Evolutionary conservation across 768 basidiomycete species (phyloP).

Genomic region (Leccinum longicurvipes): DNA sequence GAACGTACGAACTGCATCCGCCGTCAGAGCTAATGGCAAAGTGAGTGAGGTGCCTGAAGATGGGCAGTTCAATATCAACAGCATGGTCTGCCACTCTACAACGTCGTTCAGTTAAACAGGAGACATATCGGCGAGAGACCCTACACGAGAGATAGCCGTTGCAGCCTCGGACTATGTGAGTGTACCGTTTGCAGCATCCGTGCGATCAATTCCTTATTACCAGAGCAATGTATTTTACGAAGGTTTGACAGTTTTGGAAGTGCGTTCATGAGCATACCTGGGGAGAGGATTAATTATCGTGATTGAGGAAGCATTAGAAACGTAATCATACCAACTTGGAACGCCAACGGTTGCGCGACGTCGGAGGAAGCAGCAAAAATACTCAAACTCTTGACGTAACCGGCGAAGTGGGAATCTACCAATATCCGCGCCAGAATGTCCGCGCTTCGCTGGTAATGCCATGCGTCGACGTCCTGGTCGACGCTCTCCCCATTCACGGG

Average conservation of each 20-base stretch:
- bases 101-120: not conserved
- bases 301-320: not conserved
- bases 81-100: conserved; percentile 36
- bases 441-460: conserved; percentile 59
- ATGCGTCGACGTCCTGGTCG: conserved; percentile 40
- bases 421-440: conserved; percentile 70
- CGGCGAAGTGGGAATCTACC: conserved; percentile 55
- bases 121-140: conserved; percentile 6
- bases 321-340: conserved; percentile 53
- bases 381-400: conserved; percentile 52
- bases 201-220: conserved; percentile 49
- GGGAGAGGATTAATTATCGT: not conserved
- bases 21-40: conserved; percentile 54
- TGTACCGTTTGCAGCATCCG: conserved; percentile 54
- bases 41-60: conserved; percentile 55
- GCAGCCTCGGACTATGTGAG: conserved; percentile 46
- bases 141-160: conserved; percentile 58
- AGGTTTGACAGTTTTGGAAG: conserved; percentile 61
- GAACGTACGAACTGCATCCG: conserved; percentile 37
- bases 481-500: conserved; percentile 5
- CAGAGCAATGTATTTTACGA: conserved; percentile 59
- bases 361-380: conserved; percentile 56
- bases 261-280: conserved; percentile 69
- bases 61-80: conserved; percentile 44
- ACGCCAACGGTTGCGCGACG: conserved; percentile 50